Base-by-base conservation (phyloP, 345 rosid genomes). In the Raphanus raphanistrum region DNA sequence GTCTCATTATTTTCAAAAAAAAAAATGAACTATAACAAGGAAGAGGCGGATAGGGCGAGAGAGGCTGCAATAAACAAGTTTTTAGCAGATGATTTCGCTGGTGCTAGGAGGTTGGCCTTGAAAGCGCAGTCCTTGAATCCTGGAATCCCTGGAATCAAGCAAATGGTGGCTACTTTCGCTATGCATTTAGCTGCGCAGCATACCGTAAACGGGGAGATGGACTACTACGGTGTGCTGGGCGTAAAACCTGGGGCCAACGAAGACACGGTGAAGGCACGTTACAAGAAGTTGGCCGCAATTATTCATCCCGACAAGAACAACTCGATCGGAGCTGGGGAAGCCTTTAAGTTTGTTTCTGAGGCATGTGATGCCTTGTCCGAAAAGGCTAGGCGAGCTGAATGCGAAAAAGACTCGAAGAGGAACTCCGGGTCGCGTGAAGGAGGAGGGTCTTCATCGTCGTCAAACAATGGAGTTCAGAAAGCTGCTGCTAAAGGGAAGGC, bases 231-330 rank as follows among this genome's bases (percentile, higher is more conserved):
- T 31, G 79, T 89, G 8, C 86, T 89, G n/a, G 91, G 88, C 73
- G 62, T 80, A 48, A 84, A 73, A 50, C 90, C 91, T 0, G 76
- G 68, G 36, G 91, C 90, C 66, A 87, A 86, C 61, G 87, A 86
- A 3, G 91, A 86, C 27, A 82, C 87, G 0, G 86, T 87, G 62
- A 80, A 84, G 79, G 87, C 82, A 59, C 88, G 87, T 35, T 89
- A 89, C 63, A 79, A 84, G 70, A 87, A 83, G 84, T 66, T 87
- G 67, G 92, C 88, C 59, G 82, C 85, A 28, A 72, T 83, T 82
- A 88, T 90, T 74, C 95, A 90, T 73, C 95, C 95, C 15, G 91
- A 90, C 77, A 84, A 76, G 73, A 90, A 90, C 76, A 88, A 88
- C 73, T 85, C 89, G 21, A 26, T 84, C 0, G 96, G 92, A 73